Evolutionary conservation across 768 basidiomycete genomes (phyloP), one percentile per base, ranked within the genome.

Genomic region (Tylopilus subfusipes): DNA sequence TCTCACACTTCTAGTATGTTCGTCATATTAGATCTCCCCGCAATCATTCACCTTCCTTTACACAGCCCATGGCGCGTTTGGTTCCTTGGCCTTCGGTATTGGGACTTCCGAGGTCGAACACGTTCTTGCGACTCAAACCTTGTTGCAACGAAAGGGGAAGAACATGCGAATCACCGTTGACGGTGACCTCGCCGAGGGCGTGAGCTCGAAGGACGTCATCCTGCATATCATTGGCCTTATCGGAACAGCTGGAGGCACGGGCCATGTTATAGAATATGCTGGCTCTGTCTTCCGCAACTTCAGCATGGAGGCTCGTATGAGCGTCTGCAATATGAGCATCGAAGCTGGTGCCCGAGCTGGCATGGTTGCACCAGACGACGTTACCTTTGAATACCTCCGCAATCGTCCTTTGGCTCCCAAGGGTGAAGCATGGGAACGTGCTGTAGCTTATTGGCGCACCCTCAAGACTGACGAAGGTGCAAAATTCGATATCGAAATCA

Each of bases 91-190:
- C 0, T 95, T 94, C 63, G 93, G 93, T 56, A 94, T 95, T 63
- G 93, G 93, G 38, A 95, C 93, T 13, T 93, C 91, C 47, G 92
- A 95, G 67, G 93, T 95, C 63, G 93, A 95, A 67, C 93, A 95
- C 68, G 93, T 94, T 59, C 85, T 95, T 45, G 93, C 93, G 14
- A 95, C 93, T 9, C 93, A 95, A 71, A 92, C 90, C 46, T 76
- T 95, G 21, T 75, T 91, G 57, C 93, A 95, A 73, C 84, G 80
- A 67, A 93, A 93, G 72, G 82, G 83, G 52, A 93, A 93, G 75
- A 95, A 94, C 74, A 93, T 95, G 91, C 85, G 89, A 42, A 89
- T 95, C 63, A 85, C 83, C 44, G 90, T 95, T 58, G 86, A 95
- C 49, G 93, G 93, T 55, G 78, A 83, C 31, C 81, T 95, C 27